phyloP scores from a whole-genome alignment of 192 early-diverging fungal species.

The Podochytrium sp. region DNA sequence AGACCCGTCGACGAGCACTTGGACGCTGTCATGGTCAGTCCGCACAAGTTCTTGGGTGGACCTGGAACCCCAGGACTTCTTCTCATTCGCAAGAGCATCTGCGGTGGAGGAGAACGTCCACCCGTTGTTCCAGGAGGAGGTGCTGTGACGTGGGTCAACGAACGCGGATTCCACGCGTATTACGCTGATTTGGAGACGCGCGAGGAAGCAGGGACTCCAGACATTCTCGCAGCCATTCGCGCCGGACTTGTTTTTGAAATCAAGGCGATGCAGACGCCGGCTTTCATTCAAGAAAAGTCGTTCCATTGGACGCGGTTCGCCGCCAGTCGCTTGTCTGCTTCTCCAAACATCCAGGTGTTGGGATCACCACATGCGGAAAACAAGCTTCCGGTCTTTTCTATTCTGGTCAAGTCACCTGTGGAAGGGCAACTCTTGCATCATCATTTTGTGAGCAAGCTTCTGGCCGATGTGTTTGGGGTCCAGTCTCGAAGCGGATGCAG shows the following conservation, averaged over 20 bases:
- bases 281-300: neutral
- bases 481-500: conserved; percentile 51
- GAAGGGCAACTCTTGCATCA: conserved; percentile 32
- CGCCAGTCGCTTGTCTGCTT: neutral
- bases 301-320: neutral
- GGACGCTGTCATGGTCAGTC: conserved; percentile 46
- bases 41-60: conserved; percentile 54
- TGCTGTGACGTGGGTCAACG: conserved; percentile 44
- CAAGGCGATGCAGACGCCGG: conserved; percentile 28
- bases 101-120: conserved; percentile 9
- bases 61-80: conserved; percentile 48
- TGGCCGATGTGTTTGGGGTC: conserved; percentile 55
- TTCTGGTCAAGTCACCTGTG: neutral
- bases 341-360: neutral
- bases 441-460: conserved; percentile 41
- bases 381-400: conserved; percentile 5
- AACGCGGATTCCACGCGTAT: neutral
- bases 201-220: conserved; percentile 53
- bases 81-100: conserved; percentile 35
- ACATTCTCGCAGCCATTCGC: conserved; percentile 46
- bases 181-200: conserved; percentile 10
- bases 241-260: conserved; percentile 46
- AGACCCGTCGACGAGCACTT: neutral
- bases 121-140: conserved; percentile 50
- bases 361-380: neutral